These are phyloP conservation scores for Talaromyces sp. DNA, from an alignment of 2,329 filamentous ascomycete species.

Conservation along the genomic window DNA sequence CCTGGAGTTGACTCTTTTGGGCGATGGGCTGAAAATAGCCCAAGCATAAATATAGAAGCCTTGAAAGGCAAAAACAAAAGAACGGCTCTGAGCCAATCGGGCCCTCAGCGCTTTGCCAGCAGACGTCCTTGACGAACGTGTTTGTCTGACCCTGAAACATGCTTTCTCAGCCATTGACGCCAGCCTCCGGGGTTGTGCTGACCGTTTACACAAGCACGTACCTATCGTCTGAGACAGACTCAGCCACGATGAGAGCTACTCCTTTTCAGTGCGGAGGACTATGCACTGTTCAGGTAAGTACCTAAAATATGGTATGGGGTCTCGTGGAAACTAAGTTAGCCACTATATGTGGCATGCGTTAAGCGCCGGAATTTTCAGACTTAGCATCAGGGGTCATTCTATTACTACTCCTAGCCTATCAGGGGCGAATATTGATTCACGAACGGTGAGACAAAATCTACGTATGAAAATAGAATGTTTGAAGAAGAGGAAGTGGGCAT, in stretches of 20 bases:
- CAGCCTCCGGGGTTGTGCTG: neutral
- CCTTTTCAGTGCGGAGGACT: neutral
- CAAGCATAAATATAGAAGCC: neutral
- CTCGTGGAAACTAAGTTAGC: neutral
- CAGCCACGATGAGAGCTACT: slow-evolving; percentile 1
- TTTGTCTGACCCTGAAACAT: slow-evolving; percentile 3
- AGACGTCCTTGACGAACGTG: neutral
- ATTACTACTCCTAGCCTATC: neutral
- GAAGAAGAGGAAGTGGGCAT: neutral
- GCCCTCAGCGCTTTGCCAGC: neutral
- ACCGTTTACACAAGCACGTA: too few relatives aligned
- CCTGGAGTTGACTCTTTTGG: neutral
- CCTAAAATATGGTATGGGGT: neutral
- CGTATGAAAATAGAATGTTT: too few relatives aligned
- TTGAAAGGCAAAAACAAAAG: neutral
- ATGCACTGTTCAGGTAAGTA: neutral
- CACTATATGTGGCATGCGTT: neutral
- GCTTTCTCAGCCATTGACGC: neutral
- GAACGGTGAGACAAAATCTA: too few relatives aligned
- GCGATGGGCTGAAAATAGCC: neutral
- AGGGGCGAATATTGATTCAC: neutral
- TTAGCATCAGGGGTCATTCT: neutral
- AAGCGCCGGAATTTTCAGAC: neutral
- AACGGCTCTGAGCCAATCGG: neutral
- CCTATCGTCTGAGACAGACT: neutral